Conservation (phyloP, 2,329 filamentous ascomycete genomes). For the Alternaria sp. region DNA sequence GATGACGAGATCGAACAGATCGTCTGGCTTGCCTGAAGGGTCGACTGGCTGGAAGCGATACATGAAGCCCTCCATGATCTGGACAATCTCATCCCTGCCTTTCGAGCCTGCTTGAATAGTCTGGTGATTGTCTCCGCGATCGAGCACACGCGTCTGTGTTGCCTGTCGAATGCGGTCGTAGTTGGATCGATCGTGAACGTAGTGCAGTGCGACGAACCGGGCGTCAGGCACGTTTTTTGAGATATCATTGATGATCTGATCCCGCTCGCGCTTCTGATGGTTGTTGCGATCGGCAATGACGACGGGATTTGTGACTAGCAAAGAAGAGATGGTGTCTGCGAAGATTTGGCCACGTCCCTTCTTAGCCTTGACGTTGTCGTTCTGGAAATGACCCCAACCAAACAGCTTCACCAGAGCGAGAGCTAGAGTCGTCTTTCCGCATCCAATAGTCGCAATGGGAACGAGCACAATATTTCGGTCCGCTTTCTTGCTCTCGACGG, state of each 20-base stretch:
- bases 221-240: constrained; percentile 67
- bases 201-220: constrained; percentile 86
- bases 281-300: constrained; percentile 96
- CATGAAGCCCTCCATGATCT: constrained; percentile 96
- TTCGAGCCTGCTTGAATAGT: constrained; percentile 89
- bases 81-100: constrained; percentile 75
- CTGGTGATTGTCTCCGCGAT: constrained; percentile 94
- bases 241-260: constrained; percentile 86
- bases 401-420: constrained; percentile 84
- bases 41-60: constrained; percentile 83
- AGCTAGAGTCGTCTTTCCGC: constrained; percentile 94
- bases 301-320: constrained; percentile 71
- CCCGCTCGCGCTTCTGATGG: constrained; percentile 84
- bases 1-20: constrained; percentile 83
- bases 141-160: constrained; percentile 80
- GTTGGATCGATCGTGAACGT: constrained; percentile 75
- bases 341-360: constrained; percentile 79
- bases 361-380: constrained; percentile 90
- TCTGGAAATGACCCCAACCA: constrained; percentile 91
- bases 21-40: constrained; percentile 73
- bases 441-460: constrained; percentile 92
- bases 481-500: constrained; percentile 63
- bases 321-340: constrained; percentile 72
- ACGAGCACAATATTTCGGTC: constrained; percentile 79
- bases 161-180: constrained; percentile 77